These are phyloP conservation scores for Artemisia annua DNA, from an alignment of 129 eudicot genomes.

Conservation along the genomic window DNA sequence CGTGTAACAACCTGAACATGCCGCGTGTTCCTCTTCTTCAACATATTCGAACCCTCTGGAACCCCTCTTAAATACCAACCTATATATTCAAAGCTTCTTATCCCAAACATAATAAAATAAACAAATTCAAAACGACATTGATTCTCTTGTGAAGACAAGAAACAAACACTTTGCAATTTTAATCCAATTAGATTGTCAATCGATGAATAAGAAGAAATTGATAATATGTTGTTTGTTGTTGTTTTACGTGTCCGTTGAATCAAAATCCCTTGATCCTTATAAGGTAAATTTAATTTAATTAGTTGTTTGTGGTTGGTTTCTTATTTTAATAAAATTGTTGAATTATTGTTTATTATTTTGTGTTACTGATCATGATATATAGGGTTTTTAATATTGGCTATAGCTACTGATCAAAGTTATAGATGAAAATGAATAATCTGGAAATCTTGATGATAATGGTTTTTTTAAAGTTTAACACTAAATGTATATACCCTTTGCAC, in stretches of 20 bases:
- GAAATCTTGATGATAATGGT: too few species aligned
- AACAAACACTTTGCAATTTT: too few species aligned
- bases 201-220: slow-evolving; percentile 38
- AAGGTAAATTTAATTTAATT: slow-evolving; percentile 48
- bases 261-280: slow-evolving; percentile 68
- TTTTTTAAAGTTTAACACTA: too few species aligned
- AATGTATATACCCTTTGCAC: too few species aligned
- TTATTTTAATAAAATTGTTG: too few species aligned
- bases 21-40: slow-evolving; percentile 28
- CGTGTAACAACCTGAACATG: slow-evolving; percentile 24
- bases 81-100: background rate
- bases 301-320: too few species aligned
- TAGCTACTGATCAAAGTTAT: too few species aligned
- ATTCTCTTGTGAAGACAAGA: background rate
- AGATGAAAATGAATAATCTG: too few species aligned
- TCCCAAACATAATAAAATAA: background rate
- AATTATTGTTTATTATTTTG: too few species aligned
- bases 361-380: too few species aligned
- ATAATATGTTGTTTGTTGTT: slow-evolving; percentile 14
- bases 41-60: slow-evolving; percentile 33
- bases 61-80: slow-evolving; percentile 17
- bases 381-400: too few species aligned
- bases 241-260: slow-evolving; percentile 32
- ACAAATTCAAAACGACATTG: background rate
- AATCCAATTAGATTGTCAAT: background rate